These are phyloP conservation scores for Cryptosporidium ryanae DNA, from an alignment of 169 alveolate species.

Conservation along the genomic window DNA sequence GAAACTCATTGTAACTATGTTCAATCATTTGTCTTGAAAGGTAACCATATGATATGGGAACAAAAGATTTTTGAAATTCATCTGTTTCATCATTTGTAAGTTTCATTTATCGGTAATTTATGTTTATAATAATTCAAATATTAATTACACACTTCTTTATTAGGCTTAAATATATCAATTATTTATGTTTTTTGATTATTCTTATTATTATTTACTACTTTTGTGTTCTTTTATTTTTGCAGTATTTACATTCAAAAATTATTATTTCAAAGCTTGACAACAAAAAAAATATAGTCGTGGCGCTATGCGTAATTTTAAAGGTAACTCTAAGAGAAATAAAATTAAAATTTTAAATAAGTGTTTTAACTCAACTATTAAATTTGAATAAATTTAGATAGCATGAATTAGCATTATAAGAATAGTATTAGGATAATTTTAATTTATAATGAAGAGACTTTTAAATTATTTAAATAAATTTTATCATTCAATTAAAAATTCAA, in stretches of 20 bases:
- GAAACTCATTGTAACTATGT: conserved; percentile 50
- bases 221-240: background rate
- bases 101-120: conserved; percentile 7
- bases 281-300: too few species aligned
- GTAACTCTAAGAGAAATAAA: too few species aligned
- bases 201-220: too few species aligned
- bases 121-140: background rate
- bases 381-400: too few species aligned
- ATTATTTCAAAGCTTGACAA: too few species aligned
- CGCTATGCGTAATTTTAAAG: conserved; percentile 22
- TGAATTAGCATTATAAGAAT: too few species aligned
- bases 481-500: too few species aligned
- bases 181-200: background rate
- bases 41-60: conserved; percentile 51
- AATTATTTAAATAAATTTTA: too few species aligned
- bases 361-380: too few species aligned
- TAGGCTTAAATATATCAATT: background rate
- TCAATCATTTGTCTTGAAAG: conserved; percentile 66
- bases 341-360: too few species aligned
- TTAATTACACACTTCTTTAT: background rate
- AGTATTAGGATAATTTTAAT: too few species aligned
- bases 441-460: too few species aligned
- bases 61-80: conserved; percentile 62
- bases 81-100: conserved; percentile 73
- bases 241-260: background rate